These are phyloP conservation scores for Acanthamoeba sp. DNA, from an alignment of 208 protist species.

Conservation along the genomic window DNA sequence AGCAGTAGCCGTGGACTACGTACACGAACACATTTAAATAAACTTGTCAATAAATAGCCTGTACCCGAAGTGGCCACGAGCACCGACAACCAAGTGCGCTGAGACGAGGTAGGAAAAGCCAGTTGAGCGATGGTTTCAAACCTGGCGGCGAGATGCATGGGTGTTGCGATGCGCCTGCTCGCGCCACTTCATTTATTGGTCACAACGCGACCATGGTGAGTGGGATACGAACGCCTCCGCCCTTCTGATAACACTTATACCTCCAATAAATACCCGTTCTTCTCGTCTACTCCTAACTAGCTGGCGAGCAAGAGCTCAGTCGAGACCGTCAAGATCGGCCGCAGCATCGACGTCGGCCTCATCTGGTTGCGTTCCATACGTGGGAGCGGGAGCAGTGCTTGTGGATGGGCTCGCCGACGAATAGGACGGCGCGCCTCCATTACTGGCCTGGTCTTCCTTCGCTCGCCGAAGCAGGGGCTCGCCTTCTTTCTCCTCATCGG, in stretches of 20 bases:
- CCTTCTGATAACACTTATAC: too few relatives aligned
- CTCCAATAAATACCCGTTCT: too few relatives aligned
- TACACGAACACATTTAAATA: background rate
- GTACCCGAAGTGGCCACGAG: too few relatives aligned
- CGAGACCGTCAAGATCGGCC: background rate
- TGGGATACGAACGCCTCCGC: background rate
- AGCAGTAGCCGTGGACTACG: background rate
- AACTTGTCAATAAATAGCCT: too few relatives aligned
- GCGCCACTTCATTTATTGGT: too few relatives aligned
- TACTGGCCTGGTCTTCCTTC: background rate
- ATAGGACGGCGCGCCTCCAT: too few relatives aligned
- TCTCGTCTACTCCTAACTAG: background rate
- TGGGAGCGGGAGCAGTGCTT: background rate
- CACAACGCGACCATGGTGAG: too few relatives aligned
- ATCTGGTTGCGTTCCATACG: background rate
- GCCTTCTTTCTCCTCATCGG: conserved; percentile 28
- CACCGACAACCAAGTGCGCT: too few relatives aligned
- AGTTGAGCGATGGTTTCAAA: too few relatives aligned
- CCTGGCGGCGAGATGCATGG: too few relatives aligned
- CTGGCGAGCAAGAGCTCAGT: conserved; percentile 1
- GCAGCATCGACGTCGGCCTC: background rate
- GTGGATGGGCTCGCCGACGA: background rate
- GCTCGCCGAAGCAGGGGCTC: conserved; percentile 5
- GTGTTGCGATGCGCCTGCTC: too few relatives aligned
- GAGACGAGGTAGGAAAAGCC: too few relatives aligned